Evolutionary conservation across 192 early-diverging fungal genomes (phyloP).

Genomic region (Coemansia sp.): DNA sequence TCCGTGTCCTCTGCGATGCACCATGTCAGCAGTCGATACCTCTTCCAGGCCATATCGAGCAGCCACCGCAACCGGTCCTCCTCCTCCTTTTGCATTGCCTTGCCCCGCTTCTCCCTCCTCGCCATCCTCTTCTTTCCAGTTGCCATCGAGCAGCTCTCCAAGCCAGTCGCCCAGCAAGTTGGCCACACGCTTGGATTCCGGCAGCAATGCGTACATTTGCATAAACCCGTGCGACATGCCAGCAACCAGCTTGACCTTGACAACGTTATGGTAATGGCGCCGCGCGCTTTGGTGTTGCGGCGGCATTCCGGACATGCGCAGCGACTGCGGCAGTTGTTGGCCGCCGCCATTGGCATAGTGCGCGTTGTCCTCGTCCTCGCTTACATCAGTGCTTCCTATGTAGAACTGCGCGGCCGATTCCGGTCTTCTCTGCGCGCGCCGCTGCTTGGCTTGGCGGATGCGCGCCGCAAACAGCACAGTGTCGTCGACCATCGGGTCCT

Average conservation of each 20-base stretch:
- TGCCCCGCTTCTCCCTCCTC: not conserved
- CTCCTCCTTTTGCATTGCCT: too few relatives aligned
- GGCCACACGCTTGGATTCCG: slow-evolving; percentile 41
- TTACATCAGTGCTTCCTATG: slow-evolving; percentile 51
- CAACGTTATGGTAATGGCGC: not conserved
- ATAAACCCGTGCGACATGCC: slow-evolving; percentile 57
- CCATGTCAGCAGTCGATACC: slow-evolving; percentile 47
- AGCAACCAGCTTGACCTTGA: slow-evolving; percentile 53
- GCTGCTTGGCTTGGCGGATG: slow-evolving; percentile 79
- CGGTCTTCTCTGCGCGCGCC: not conserved
- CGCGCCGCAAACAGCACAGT: slow-evolving; percentile 89
- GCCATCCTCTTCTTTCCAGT: slow-evolving; percentile 15
- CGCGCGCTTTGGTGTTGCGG: not conserved
- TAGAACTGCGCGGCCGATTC: slow-evolving; percentile 18
- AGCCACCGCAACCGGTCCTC: slow-evolving; percentile 1
- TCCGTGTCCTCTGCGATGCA: slow-evolving; percentile 41
- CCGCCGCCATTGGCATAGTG: not conserved
- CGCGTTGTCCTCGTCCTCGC: slow-evolving; percentile 34
- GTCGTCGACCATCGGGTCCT: slow-evolving; percentile 97
- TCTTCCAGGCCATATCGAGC: slow-evolving; percentile 44
- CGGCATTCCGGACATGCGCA: slow-evolving; percentile 39
- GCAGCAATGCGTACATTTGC: slow-evolving; percentile 55
- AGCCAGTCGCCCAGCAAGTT: slow-evolving; percentile 42
- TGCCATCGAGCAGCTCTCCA: slow-evolving; percentile 32
- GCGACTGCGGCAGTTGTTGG: slow-evolving; percentile 7